These are phyloP conservation scores for Aspergillus sp. DNA, from an alignment of 2,329 filamentous ascomycete genomes.

Conservation along the genomic window DNA sequence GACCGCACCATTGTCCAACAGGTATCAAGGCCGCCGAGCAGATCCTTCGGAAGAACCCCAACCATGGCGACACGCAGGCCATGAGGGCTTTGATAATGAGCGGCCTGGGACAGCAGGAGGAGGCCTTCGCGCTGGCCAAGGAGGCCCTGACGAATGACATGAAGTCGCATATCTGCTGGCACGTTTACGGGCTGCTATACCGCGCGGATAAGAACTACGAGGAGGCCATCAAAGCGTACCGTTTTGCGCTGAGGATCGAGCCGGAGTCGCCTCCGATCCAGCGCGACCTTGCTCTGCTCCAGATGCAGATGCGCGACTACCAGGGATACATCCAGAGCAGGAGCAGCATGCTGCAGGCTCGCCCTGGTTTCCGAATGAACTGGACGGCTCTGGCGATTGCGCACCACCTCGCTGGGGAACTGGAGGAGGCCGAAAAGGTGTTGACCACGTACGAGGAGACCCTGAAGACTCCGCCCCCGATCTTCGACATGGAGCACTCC, in stretches of 20 bases:
- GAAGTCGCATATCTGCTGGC: conserved; percentile 99
- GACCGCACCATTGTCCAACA: conserved; percentile 23
- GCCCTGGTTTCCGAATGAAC: conserved; percentile 74
- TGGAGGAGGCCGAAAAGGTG: conserved; percentile 79
- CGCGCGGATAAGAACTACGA: conserved; percentile 94
- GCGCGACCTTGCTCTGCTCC: conserved; percentile 81
- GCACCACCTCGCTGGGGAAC: conserved; percentile 79
- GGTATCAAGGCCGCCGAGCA: conserved; percentile 93
- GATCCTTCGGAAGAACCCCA: conserved; percentile 87
- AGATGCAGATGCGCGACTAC: conserved; percentile 95
- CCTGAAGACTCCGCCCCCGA: conserved; percentile 67
- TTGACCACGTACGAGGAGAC: conserved; percentile 90
- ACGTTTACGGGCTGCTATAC: conserved; percentile 93
- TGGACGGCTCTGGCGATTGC: conserved; percentile 97
- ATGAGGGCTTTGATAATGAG: conserved; percentile 99
- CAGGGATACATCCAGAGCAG: conserved; percentile 86
- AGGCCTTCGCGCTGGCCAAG: conserved; percentile 90
- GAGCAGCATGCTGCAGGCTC: conserved; percentile 74
- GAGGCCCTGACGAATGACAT: conserved; percentile 89
- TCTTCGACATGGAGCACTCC: conserved; percentile 79
- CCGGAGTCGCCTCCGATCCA: conserved; percentile 93
- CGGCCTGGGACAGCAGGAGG: conserved; percentile 79
- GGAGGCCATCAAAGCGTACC: conserved; percentile 98
- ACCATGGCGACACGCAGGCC: conserved; percentile 94
- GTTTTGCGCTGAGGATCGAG: conserved; percentile 84